Evolutionary conservation across 768 basidiomycete genomes (phyloP).

Genomic region (Tephrocybe sp.): DNA sequence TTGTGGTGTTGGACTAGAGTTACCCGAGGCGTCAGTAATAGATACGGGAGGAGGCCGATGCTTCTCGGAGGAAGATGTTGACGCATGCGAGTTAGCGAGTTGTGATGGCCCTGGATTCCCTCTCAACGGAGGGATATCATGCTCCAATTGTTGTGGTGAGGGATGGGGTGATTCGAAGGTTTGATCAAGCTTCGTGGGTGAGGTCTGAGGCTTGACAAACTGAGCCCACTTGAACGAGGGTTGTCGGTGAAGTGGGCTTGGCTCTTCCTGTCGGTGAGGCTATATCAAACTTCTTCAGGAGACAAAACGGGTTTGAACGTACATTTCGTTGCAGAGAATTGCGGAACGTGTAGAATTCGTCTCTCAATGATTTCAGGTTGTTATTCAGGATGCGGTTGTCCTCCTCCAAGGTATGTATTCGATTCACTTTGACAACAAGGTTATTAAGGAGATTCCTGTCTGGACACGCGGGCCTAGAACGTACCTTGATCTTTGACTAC

Average conservation of each 20-base stretch:
- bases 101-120: slow-evolving; percentile 33
- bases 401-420: slow-evolving; percentile 69
- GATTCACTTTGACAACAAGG: slow-evolving; percentile 48
- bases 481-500: slow-evolving; percentile 77
- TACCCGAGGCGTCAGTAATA: slow-evolving; percentile 30
- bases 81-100: slow-evolving; percentile 13
- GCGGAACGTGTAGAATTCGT: slow-evolving; percentile 56
- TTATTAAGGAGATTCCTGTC: slow-evolving; percentile 1
- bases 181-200: slow-evolving; percentile 72
- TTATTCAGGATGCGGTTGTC: slow-evolving; percentile 74
- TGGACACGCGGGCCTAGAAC: slow-evolving; percentile 11
- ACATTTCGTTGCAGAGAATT: slow-evolving; percentile 41
- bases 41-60: slow-evolving; percentile 30
- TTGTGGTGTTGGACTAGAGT: slow-evolving; percentile 29
- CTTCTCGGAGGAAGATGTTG: slow-evolving; percentile 28
- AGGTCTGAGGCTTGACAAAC: slow-evolving; percentile 72
- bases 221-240: slow-evolving; percentile 90
- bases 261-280: slow-evolving; percentile 28
- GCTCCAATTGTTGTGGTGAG: slow-evolving; percentile 77
- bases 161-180: slow-evolving; percentile 71
- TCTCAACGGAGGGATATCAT: slow-evolving; percentile 52
- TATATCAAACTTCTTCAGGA: slow-evolving; percentile 8
- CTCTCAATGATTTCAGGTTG: slow-evolving; percentile 60
- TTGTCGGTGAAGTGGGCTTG: slow-evolving; percentile 60
- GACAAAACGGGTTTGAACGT: slow-evolving; percentile 16